A percentile compares a stretch with the other conserved stretches of the same genome.
Evolutionary conservation across 2,329 filamentous ascomycete genomes (phyloP).

Genomic region (Acrocalymma vagum): DNA sequence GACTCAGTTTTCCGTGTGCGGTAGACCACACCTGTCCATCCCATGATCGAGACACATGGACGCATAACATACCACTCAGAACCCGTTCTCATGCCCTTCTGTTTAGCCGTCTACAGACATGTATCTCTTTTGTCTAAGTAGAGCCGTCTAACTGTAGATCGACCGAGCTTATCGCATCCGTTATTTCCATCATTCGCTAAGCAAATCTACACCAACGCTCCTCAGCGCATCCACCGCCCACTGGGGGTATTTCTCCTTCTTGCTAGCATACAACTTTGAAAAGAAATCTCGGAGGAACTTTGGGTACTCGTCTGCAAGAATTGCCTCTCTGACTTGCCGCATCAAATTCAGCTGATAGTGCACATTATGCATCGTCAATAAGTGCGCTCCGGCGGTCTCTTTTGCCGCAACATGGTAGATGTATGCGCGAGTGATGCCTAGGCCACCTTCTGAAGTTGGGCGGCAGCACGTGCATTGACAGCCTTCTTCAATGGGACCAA

Average conservation of each 20-base stretch:
- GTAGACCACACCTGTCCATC: too few relatives aligned
- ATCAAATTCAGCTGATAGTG: constrained; percentile 91
- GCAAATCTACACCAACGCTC: constrained; percentile 72
- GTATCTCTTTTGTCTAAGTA: too few relatives aligned
- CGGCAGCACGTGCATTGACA: constrained; percentile 85
- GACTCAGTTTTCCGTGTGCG: too few relatives aligned
- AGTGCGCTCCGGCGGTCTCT: constrained; percentile 89
- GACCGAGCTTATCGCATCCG: too few relatives aligned
- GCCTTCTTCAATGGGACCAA: constrained; percentile 81
- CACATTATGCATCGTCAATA: constrained; percentile 94
- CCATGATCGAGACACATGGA: too few relatives aligned
- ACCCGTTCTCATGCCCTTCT: too few relatives aligned
- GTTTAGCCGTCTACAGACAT: too few relatives aligned
- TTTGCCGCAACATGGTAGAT: constrained; percentile 92
- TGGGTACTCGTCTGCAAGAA: constrained; percentile 83
- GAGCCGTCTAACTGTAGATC: too few relatives aligned
- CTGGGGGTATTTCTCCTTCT: constrained; percentile 72
- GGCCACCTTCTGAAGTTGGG: constrained; percentile 69
- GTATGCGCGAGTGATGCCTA: constrained; percentile 87
- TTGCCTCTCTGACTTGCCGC: constrained; percentile 75
- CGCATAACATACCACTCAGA: too few relatives aligned
- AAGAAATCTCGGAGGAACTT: constrained; percentile 83
- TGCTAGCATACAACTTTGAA: constrained; percentile 68
- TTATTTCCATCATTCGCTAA: too few relatives aligned
- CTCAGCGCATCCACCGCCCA: constrained; percentile 86